Evolutionary conservation across 371 early-diverging fungal genomes (phyloP).

Genomic region (Mortierella sp.): DNA sequence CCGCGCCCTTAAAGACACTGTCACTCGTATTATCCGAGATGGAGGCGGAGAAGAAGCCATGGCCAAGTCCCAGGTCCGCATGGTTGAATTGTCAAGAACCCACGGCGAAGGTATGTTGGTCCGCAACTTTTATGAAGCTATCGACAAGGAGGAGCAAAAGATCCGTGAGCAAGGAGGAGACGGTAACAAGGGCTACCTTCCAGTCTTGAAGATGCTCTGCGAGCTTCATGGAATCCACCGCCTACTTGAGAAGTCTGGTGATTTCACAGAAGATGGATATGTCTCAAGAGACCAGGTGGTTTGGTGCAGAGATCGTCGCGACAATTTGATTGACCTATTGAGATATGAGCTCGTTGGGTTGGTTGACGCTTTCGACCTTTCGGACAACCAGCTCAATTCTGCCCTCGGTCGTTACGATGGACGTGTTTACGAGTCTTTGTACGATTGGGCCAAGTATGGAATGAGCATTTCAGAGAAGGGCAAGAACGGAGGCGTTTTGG

Average conservation of each 20-base stretch:
- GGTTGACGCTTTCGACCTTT: conserved; percentile 81
- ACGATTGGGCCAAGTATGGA: conserved; percentile 69
- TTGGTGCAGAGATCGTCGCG: conserved; percentile 53
- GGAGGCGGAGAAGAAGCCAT: conserved; percentile 52
- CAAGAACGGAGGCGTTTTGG: conserved; percentile 49
- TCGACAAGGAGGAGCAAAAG: conserved; percentile 57
- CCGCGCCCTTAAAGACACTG: conserved; percentile 51
- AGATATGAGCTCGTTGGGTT: conserved; percentile 48
- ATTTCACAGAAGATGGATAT: conserved; percentile 49
- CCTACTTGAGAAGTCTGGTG: conserved; percentile 43
- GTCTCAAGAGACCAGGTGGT: conserved; percentile 34
- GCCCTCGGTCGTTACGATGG: conserved; percentile 84
- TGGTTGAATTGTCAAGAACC: conserved; percentile 73
- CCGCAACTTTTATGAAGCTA: conserved; percentile 67
- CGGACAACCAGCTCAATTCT: conserved; percentile 81
- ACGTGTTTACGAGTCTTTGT: conserved; percentile 79
- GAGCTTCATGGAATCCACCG: conserved; percentile 50
- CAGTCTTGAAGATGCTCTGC: conserved; percentile 35
- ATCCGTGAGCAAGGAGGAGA: conserved; percentile 20
- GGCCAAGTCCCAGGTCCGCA: conserved; percentile 49
- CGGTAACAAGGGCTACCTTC: conserved; percentile 33
- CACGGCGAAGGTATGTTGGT: conserved; percentile 79
- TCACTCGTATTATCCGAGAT: conserved; percentile 40
- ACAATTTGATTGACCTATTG: conserved; percentile 35
- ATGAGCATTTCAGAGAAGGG: conserved; percentile 49